Conservation (phyloP, 2,329 filamentous ascomycete species). For the Botrytis pseudocinerea region DNA sequence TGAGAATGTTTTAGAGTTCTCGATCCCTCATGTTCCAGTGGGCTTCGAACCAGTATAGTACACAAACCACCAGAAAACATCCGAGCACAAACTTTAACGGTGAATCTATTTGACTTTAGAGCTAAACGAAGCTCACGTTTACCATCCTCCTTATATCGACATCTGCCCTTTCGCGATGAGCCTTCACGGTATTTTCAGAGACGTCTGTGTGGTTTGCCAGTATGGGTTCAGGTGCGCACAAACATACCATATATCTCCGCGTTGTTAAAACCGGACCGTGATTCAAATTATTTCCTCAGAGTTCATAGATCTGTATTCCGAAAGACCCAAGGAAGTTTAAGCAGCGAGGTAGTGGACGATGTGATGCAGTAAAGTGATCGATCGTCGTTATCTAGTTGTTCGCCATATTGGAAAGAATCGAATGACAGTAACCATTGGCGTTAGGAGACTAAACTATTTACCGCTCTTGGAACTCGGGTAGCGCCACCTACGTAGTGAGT, state of each 20-base stretch:
- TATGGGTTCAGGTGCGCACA: conserved; percentile 5
- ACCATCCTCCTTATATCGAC: background rate
- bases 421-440: background rate
- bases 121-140: background rate
- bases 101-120: conserved; percentile 15
- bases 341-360: background rate
- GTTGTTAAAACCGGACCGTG: background rate
- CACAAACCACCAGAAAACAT: background rate
- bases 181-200: background rate
- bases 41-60: background rate
- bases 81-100: conserved; percentile 7
- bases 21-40: background rate
- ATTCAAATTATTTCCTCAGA: background rate
- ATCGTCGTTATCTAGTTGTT: conserved; percentile 5
- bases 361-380: background rate
- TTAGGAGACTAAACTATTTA: conserved; percentile 2
- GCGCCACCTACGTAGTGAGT: background rate
- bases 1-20: background rate
- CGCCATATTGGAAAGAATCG: background rate
- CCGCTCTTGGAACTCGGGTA: background rate
- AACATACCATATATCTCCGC: conserved; percentile 6
- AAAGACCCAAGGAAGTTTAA: background rate
- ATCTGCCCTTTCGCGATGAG: conserved; percentile 7
- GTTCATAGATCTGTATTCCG: background rate
- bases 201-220: background rate